Evolutionary conservation across 2,329 filamentous ascomycete genomes (phyloP).

Genomic region (Aspergillus tanneri): DNA sequence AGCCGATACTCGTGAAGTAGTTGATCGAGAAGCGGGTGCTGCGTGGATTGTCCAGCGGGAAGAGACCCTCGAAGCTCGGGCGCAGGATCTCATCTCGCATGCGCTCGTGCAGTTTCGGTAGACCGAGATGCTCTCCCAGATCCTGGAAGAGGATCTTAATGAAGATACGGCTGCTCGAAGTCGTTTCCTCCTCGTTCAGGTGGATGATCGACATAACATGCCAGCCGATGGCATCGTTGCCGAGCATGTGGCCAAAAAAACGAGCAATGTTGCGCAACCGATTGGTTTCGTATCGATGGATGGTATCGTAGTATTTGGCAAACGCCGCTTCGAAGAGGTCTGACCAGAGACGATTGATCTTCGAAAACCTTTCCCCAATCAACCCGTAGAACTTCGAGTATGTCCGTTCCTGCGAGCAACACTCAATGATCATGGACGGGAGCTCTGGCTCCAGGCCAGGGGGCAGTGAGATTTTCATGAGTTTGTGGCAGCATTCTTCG

Average conservation of each 20-base stretch:
- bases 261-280: constrained; percentile 90
- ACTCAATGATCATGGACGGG: constrained; percentile 95
- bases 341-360: constrained; percentile 91
- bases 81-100: constrained; percentile 76
- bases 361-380: constrained; percentile 91
- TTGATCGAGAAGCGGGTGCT: constrained; percentile 98
- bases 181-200: constrained; percentile 95
- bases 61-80: constrained; percentile 77
- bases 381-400: constrained; percentile 97
- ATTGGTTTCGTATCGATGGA: constrained; percentile 96
- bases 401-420: constrained; percentile 92
- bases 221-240: constrained; percentile 88
- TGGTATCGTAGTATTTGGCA: constrained; percentile 91
- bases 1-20: constrained; percentile 97
- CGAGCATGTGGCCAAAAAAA: constrained; percentile 89
- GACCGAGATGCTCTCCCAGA: constrained; percentile 79
- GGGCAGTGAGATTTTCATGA: constrained; percentile 90
- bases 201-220: constrained; percentile 81
- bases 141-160: constrained; percentile 98
- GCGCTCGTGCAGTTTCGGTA: constrained; percentile 73
- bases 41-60: constrained; percentile 83
- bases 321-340: constrained; percentile 91
- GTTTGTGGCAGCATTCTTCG: constrained; percentile 94
- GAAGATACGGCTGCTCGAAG: constrained; percentile 93
- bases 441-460: constrained; percentile 83